These are phyloP conservation scores for Nakazawaea molendinolei DNA, from an alignment of 805 yeast species.

Conservation along the genomic window DNA sequence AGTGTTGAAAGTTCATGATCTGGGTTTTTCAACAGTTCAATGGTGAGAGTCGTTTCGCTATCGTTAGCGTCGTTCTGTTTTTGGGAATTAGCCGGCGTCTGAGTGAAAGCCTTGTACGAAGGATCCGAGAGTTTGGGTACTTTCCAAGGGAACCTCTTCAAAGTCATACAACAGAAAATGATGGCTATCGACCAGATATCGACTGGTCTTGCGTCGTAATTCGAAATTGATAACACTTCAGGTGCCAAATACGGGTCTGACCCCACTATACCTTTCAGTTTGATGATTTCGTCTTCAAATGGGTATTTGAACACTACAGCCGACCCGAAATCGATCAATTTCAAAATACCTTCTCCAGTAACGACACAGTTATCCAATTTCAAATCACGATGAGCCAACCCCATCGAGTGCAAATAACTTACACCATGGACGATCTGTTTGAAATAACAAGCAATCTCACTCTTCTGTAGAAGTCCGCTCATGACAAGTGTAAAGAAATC, in stretches of 20 bases:
- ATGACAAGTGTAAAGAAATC: conserved; percentile 92
- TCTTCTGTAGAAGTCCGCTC: conserved; percentile 70
- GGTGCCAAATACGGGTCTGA: conserved; percentile 96
- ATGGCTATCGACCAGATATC: conserved; percentile 95
- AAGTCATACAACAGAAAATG: conserved; percentile 83
- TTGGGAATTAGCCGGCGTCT: conserved; percentile 18
- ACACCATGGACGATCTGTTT: conserved; percentile 77
- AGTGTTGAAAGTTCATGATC: conserved; percentile 8
- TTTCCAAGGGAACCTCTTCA: conserved; percentile 93
- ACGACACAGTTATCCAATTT: conserved; percentile 94
- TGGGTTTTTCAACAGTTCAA: conserved; percentile 2
- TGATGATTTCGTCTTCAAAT: conserved; percentile 46
- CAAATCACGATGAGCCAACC: conserved; percentile 88
- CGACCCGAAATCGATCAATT: conserved; percentile 90
- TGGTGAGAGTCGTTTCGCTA: neutral
- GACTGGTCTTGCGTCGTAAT: conserved; percentile 79
- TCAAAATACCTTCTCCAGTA: conserved; percentile 62
- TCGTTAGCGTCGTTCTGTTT: conserved; percentile 10
- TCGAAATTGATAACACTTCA: conserved; percentile 54
- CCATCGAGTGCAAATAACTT: conserved; percentile 66
- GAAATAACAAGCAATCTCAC: conserved; percentile 75
- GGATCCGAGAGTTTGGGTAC: conserved; percentile 75
- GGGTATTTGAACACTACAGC: conserved; percentile 77
- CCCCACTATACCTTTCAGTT: conserved; percentile 85
- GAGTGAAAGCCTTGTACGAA: conserved; percentile 63